Base-by-base conservation (phyloP, 257 asterid species). In the Penstemon davidsonii region DNA sequence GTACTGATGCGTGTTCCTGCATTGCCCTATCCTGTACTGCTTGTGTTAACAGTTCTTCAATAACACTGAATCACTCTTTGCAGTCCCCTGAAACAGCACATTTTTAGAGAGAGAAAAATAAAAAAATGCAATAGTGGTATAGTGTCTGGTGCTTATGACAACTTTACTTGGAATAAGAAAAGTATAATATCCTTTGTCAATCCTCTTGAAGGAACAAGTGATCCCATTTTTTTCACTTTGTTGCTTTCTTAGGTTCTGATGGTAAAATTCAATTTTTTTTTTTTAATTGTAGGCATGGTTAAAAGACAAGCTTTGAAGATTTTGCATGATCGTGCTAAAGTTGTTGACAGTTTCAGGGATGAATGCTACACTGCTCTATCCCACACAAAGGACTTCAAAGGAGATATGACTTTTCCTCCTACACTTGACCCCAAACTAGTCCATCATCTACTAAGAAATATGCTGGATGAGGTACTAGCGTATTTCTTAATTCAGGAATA, bases 391-490 rank as follows among this genome's bases (percentile, higher is more conserved):
- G 91, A 86, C 60, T 73, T 45, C 62, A 83, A 72, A 61, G 79
- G 82, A 59, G 76, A 84, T 63, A 61, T 76, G 71, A 75, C 36
- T 73, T 65, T 78, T 47, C 72, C 86, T 69, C 55, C 83, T 60
- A 66, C 52, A 53, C 73, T 93, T 60, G 91, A 93, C 62, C 82
- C 97, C 53, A 82, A 83, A 70, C 42, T 59, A 54, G 95, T 80
- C 78, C 75, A 85, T 56, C 68, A 80, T 46, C 92, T 93, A 64
- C 80, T 93, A 75, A 85, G 64, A 78, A 88, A 84, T 69, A 87
- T 93, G 91, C 52, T 68, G 9, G 95, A 86, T 68, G 95, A 88
- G 97, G 99, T 90, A 80, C 71, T 75, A 54, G 10, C 36, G 19
- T 74, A 52, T 68, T 64, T 79, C 53, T 10, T 70, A 40, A 41